Evolutionary conservation across 2,329 filamentous ascomycete genomes (phyloP).

Genomic region (Sclerotiophoma versabilis): DNA sequence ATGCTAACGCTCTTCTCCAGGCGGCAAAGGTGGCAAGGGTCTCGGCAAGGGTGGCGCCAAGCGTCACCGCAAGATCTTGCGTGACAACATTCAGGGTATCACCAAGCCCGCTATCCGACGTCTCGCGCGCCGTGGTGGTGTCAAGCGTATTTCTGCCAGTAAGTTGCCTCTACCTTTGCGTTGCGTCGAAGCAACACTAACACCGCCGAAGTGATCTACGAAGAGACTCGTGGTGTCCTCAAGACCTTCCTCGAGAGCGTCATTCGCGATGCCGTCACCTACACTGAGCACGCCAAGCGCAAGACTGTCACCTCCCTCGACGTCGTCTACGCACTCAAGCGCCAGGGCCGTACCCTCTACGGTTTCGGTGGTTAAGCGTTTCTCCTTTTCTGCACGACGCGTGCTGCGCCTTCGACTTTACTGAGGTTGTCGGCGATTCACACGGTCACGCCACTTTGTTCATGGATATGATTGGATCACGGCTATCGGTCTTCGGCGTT

Average conservation of each 20-base stretch:
- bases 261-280: constrained; percentile 78
- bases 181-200: constrained; percentile 29
- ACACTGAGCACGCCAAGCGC: constrained; percentile 82
- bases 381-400: constrained; percentile 28
- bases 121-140: constrained; percentile 62
- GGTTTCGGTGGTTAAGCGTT: constrained; percentile 82
- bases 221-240: constrained; percentile 78
- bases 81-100: constrained; percentile 64
- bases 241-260: constrained; percentile 81
- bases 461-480: constrained; percentile 37
- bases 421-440: constrained; percentile 59
- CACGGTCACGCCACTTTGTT: constrained; percentile 33
- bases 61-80: constrained; percentile 63
- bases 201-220: constrained; percentile 70
- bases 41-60: constrained; percentile 63
- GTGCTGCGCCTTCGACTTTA: constrained; percentile 16
- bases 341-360: constrained; percentile 77
- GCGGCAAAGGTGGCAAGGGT: constrained; percentile 63
- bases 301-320: constrained; percentile 78
- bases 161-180: constrained; percentile 30
- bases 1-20: constrained; percentile 49
- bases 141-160: constrained; percentile 62
- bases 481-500: constrained; percentile 45
- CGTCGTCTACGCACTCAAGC: constrained; percentile 69
- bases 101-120: constrained; percentile 63